Percentiles rank a stretch among this genome's conserved stretches.
These are phyloP conservation scores for Ophiostoma sp. DNA, from an alignment of 2,329 filamentous ascomycete genomes.

Conservation along the genomic window DNA sequence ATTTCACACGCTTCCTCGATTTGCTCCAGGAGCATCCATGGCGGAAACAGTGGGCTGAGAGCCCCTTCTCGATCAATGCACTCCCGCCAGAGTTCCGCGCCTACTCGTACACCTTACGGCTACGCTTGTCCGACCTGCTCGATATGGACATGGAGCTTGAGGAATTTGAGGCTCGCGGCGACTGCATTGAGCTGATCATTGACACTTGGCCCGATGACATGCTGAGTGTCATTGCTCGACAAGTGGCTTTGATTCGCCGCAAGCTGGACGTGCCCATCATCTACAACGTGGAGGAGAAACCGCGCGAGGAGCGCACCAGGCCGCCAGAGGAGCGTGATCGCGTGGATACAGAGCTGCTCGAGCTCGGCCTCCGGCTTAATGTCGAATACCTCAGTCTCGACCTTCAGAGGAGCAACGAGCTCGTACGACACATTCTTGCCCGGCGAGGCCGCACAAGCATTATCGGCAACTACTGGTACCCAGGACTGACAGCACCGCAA, in stretches of 20 bases:
- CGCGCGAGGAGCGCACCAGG: conserved; percentile 45
- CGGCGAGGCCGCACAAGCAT: conserved; percentile 60
- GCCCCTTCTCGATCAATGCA: conserved; percentile 60
- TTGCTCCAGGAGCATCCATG: conserved; percentile 56
- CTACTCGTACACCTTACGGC: conserved; percentile 61
- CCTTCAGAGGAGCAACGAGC: conserved; percentile 54
- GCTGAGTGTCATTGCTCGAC: conserved; percentile 51
- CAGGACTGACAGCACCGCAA: conserved; percentile 47
- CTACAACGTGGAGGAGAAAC: conserved; percentile 55
- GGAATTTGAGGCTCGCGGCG: conserved; percentile 57
- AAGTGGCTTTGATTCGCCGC: conserved; percentile 58
- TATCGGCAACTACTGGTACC: conserved; percentile 57
- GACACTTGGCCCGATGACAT: conserved; percentile 57
- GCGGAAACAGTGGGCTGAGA: conserved; percentile 55
- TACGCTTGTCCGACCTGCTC: conserved; percentile 61
- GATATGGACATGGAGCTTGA: conserved; percentile 52
- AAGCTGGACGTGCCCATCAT: conserved; percentile 58
- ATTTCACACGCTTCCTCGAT: conserved; percentile 61
- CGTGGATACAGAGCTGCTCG: conserved; percentile 58
- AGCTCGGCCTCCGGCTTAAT: conserved; percentile 64
- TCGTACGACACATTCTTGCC: conserved; percentile 51
- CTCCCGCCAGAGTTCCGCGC: conserved; percentile 59
- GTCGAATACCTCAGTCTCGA: conserved; percentile 67
- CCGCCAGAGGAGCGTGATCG: conserved; percentile 41
- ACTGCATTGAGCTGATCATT: conserved; percentile 61